These are phyloP conservation scores for Tricholoma terreum DNA, from an alignment of 768 basidiomycete species.

Conservation along the genomic window DNA sequence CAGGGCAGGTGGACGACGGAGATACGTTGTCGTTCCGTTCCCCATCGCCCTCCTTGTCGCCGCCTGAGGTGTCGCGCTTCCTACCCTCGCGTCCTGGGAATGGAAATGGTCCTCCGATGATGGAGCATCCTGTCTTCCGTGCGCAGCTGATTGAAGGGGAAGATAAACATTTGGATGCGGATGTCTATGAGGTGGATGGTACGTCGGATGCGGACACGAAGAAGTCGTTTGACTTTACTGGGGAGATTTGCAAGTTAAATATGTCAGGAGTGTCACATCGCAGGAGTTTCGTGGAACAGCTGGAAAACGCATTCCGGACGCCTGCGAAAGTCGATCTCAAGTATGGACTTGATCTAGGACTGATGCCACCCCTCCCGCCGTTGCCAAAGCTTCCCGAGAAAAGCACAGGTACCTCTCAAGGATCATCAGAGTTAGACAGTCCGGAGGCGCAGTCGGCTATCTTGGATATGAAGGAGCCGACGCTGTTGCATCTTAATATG, in stretches of 20 bases:
- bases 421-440: conserved; percentile 15
- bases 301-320: conserved; percentile 77
- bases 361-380: conserved; percentile 43
- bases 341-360: conserved; percentile 39
- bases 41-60: conserved; percentile 39
- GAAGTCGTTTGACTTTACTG: conserved; percentile 83
- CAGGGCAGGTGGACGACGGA: conserved; percentile 30
- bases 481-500: conserved; percentile 21
- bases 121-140: conserved; percentile 38
- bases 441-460: conserved; percentile 16
- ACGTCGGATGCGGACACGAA: conserved; percentile 55
- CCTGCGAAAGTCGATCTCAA: conserved; percentile 65
- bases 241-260: conserved; percentile 66
- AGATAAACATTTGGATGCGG: conserved; percentile 36
- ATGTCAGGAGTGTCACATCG: conserved; percentile 68
- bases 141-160: conserved; percentile 46
- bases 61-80: conserved; percentile 41
- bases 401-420: conserved; percentile 5
- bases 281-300: conserved; percentile 75
- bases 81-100: conserved; percentile 1
- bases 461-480: conserved; percentile 29
- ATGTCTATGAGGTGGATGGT: conserved; percentile 29
- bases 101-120: conserved; percentile 9
- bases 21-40: conserved; percentile 37
- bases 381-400: conserved; percentile 45